Conservation (phyloP, 129 eudicot genomes). For the Dittrichia graveolens region DNA sequence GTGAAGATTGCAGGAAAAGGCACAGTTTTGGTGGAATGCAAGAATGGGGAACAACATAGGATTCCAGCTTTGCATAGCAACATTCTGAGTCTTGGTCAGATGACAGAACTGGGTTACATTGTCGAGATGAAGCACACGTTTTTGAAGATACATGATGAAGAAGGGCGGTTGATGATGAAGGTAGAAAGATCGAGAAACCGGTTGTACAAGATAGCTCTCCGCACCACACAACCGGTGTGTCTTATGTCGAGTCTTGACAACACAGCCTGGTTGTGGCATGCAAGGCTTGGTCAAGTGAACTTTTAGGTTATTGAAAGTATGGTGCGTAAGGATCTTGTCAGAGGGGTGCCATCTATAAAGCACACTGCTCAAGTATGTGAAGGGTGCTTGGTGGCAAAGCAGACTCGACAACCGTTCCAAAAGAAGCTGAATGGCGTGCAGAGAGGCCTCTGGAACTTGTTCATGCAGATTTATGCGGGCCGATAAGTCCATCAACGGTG, state of each 20-base stretch:
- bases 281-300: background rate
- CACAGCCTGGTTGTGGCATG: background rate
- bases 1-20: too few species aligned
- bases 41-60: too few species aligned
- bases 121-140: too few species aligned
- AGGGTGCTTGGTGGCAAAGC: background rate
- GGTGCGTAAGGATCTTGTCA: background rate
- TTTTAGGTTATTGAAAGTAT: too few species aligned
- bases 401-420: background rate
- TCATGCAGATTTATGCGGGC: too few species aligned
- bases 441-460: too few species aligned
- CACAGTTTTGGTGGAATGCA: too few species aligned
- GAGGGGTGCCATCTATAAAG: background rate
- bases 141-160: too few species aligned
- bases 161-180: background rate
- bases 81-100: background rate
- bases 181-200: background rate
- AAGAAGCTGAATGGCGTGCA: background rate
- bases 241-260: too few species aligned
- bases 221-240: background rate
- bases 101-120: background rate
- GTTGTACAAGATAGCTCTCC: background rate
- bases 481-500: too few species aligned
- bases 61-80: background rate
- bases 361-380: background rate